phyloP scores from a whole-genome alignment of 139 green algal species.

The Tetradesmus lagerheimii region DNA sequence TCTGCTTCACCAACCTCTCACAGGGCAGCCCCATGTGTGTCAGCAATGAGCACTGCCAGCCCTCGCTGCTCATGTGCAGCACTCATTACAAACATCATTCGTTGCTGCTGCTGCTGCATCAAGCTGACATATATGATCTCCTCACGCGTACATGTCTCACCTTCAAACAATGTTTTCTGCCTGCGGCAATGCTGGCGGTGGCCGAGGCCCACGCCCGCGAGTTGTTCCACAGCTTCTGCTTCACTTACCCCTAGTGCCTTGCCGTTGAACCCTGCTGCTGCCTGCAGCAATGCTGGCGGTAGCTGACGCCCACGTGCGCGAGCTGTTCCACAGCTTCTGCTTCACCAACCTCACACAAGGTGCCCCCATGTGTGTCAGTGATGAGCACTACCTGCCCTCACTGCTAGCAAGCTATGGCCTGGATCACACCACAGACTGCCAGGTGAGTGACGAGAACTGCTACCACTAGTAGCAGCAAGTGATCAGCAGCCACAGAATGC shows the following conservation, averaged over 20 bases:
- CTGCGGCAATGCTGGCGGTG: background rate
- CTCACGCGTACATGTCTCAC: background rate
- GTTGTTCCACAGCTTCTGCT: background rate
- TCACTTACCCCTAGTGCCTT: background rate
- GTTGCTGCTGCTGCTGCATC: background rate
- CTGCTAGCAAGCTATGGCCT: background rate
- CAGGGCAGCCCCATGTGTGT: too few species aligned
- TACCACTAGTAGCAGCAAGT: too few species aligned
- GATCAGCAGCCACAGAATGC: too few species aligned
- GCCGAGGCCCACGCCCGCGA: background rate
- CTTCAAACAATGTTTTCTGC: background rate
- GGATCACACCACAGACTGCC: background rate
- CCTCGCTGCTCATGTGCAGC: too few species aligned
- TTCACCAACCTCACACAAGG: background rate
- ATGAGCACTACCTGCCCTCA: slow-evolving; percentile 6
- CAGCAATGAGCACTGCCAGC: too few species aligned
- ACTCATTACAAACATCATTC: too few species aligned
- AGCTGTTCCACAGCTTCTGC: background rate
- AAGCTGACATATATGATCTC: too few species aligned
- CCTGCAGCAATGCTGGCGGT: background rate
- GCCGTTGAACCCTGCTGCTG: background rate
- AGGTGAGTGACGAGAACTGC: background rate
- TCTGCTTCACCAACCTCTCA: background rate
- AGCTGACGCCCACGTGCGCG: background rate
- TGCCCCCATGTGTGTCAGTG: background rate